Base-by-base conservation (phyloP, 257 asterid species). In the Fraxinus excelsior region DNA sequence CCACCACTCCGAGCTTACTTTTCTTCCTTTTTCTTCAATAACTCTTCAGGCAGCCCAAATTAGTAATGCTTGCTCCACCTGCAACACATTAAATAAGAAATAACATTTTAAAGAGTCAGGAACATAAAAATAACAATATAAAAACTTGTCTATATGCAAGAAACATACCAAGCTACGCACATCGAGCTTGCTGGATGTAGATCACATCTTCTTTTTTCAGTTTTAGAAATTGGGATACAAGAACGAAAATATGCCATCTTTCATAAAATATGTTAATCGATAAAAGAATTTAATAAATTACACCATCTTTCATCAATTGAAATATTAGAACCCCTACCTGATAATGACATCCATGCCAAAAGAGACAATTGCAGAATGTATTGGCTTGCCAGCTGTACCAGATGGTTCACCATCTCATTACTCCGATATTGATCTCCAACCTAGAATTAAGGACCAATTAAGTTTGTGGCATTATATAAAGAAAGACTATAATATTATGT, bases 301-400 rank as follows among this genome's bases (percentile, higher is more conserved):
- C 21, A 7, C 65, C 28, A 25, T 3, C 11, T 62, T 62, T 12
- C 18, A 5, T 62, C 18, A 10, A 23, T 9, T 62, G 35, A 11
- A 62, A 25, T 60, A 60, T 3, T 60, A 7, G 67, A 26, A 12
- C 13, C 35, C 3, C 3, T 80, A 90, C 99, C 98, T 91, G 81
- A 91, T 90, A 16, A 95, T 97, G 67, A 95, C 94, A 23, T 93
- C 97, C 96, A 93, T 91, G 65, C 97, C 97, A 1, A 98, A 91
- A 56, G 98, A 89, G 25, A 69, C 92, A 71, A 95, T 91, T 44
- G 97, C 97, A 66, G 98, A 93, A 42, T 70, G 89, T 77, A 95
- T 95, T 2, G 99, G 98, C 86, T 93, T 95, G 65, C 99, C 99
- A 81, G 98, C 99, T 10, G 99, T 95, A 74, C 98, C 98, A 7